Conservation (phyloP, 805 yeast genomes). For the Saccharomyces paradoxus region DNA sequence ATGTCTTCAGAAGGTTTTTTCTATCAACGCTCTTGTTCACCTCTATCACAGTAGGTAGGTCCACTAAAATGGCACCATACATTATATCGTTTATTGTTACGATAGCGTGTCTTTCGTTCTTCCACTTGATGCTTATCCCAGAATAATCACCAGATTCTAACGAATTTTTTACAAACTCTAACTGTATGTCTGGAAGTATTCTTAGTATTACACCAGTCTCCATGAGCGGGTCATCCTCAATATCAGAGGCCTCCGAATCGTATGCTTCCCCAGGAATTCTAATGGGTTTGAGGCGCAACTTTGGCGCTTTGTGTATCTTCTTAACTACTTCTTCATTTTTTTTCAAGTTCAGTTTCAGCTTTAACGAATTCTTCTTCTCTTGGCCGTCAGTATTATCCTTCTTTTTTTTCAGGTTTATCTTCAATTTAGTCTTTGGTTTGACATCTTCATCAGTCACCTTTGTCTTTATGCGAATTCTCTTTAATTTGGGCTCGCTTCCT, state of each 20-base stretch:
- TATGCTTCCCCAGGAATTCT: conserved; percentile 90
- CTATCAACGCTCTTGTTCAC: conserved; percentile 77
- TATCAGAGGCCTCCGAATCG: conserved; percentile 92
- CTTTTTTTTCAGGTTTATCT: conserved; percentile 17
- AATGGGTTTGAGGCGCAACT: conserved; percentile 48
- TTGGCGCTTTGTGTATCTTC: conserved; percentile 30
- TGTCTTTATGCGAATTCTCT: conserved; percentile 19
- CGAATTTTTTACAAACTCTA: conserved; percentile 64
- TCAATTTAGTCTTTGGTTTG: conserved; percentile 16
- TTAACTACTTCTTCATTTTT: conserved; percentile 25
- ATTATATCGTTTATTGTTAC: conserved; percentile 59
- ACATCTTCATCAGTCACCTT: conserved; percentile 7
- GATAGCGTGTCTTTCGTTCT: conserved; percentile 71
- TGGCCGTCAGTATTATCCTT: neutral
- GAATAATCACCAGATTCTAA: conserved; percentile 70
- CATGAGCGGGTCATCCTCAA: conserved; percentile 87
- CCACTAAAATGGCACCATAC: conserved; percentile 80
- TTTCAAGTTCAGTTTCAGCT: conserved; percentile 21
- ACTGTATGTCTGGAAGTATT: conserved; percentile 44
- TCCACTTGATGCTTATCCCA: conserved; percentile 71
- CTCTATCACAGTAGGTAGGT: conserved; percentile 82
- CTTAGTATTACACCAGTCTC: conserved; percentile 82
- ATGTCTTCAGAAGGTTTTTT: conserved; percentile 78
- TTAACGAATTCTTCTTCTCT: conserved; percentile 10
- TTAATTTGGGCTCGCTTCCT: conserved; percentile 15